Conservation (phyloP, 164 flowering plant genomes). For the Chloranthus sessilifolius region DNA sequence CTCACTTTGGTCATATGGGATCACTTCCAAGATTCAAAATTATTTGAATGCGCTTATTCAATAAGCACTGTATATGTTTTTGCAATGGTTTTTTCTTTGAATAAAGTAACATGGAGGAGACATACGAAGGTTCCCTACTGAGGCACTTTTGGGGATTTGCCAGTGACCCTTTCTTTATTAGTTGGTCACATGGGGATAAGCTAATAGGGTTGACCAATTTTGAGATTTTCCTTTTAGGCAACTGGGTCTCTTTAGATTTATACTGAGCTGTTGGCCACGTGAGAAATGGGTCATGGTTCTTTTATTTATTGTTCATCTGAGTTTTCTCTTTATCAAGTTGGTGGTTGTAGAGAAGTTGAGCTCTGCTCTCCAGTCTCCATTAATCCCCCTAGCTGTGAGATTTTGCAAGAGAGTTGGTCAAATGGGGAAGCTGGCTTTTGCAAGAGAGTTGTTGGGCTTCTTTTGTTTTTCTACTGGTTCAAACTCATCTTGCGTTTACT, state of each 20-base stretch:
- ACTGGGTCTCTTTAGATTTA: no score
- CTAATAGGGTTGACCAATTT: no score
- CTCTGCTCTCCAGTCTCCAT: background rate
- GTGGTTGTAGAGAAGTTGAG: background rate
- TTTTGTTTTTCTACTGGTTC: slow-evolving; percentile 44
- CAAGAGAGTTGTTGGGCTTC: slow-evolving; percentile 51
- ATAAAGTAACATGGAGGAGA: no score
- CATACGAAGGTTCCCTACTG: slow-evolving; percentile 4
- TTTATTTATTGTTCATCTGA: background rate
- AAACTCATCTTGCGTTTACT: slow-evolving; percentile 54
- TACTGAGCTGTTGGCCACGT: no score
- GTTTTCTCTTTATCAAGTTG: background rate
- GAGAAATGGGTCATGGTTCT: slow-evolving; percentile 3
- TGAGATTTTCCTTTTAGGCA: no score
- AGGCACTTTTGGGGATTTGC: slow-evolving; percentile 2
- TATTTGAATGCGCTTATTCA: no score
- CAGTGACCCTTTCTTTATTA: slow-evolving; percentile 2
- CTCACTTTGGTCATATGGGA: no score
- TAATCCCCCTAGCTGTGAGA: background rate
- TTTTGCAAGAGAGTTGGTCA: background rate
- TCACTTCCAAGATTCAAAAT: no score
- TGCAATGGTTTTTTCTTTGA: no score
- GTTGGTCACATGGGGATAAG: slow-evolving; percentile 27
- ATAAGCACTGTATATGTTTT: no score
- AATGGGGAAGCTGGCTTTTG: slow-evolving; percentile 61